These are phyloP conservation scores for Ogataea kodamae DNA, from an alignment of 805 yeast species.

Conservation along the genomic window DNA sequence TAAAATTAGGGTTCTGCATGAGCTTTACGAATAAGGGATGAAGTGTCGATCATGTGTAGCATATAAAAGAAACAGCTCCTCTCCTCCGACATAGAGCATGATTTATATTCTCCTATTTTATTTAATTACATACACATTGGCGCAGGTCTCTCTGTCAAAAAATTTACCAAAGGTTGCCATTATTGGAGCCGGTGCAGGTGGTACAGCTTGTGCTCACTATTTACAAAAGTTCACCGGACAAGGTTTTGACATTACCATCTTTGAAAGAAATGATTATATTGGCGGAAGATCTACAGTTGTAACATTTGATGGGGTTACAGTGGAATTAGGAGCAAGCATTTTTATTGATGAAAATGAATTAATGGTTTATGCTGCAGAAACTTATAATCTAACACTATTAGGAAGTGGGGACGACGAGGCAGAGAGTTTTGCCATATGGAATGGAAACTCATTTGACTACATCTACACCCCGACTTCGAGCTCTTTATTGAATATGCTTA, in stretches of 20 bases:
- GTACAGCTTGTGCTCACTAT: constrained; percentile 45
- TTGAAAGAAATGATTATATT: constrained; percentile 37
- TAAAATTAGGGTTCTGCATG: no score
- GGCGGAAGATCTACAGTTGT: constrained; percentile 47
- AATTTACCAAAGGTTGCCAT: constrained; percentile 32
- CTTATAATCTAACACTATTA: constrained; percentile 31
- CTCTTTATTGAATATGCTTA: constrained; percentile 11
- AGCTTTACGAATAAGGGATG: no score
- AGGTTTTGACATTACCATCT: constrained; percentile 38
- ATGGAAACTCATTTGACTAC: constrained; percentile 32
- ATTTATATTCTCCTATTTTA: neutral
- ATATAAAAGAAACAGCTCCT: no score
- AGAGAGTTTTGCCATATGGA: constrained; percentile 35
- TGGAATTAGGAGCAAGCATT: constrained; percentile 47
- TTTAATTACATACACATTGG: no score
- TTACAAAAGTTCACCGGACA: constrained; percentile 36
- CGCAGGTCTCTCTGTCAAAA: constrained; percentile 1
- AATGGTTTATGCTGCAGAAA: constrained; percentile 35
- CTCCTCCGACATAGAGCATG: constrained; percentile 1
- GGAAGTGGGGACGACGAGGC: constrained; percentile 16
- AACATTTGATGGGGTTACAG: constrained; percentile 21
- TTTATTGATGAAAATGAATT: constrained; percentile 41
- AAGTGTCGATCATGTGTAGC: no score
- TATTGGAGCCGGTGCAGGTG: constrained; percentile 53
- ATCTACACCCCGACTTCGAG: constrained; percentile 5